These are phyloP conservation scores for Solanum raphanifolium DNA, from an alignment of 257 asterid species.

Conservation along the genomic window DNA sequence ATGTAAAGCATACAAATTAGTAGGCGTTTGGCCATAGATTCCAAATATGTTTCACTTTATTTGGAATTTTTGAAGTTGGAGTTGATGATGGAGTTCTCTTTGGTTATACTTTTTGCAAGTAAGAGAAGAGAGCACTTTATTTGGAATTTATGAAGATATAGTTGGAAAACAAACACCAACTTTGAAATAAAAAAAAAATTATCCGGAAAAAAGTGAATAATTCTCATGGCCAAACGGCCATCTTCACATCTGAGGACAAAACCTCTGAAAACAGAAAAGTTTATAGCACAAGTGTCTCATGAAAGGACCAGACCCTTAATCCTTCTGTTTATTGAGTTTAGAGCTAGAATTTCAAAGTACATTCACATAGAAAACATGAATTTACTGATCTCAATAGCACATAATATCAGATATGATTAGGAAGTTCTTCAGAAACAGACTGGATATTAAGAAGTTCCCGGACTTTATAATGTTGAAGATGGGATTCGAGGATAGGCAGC, in stretches of 20 bases:
- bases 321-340: neutral
- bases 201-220: neutral
- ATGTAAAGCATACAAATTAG: neutral
- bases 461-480: neutral
- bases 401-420: neutral
- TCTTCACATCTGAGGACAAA: slow-evolving; percentile 3
- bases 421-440: neutral
- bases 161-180: neutral
- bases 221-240: neutral
- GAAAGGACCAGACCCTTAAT: neutral
- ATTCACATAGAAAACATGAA: neutral
- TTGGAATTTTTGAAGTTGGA: neutral
- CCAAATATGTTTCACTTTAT: neutral
- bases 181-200: neutral
- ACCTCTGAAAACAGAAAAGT: neutral
- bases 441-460: neutral
- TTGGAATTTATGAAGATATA: neutral
- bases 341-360: neutral
- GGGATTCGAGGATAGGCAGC: neutral
- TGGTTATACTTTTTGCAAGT: neutral
- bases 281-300: neutral
- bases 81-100: neutral
- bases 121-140: neutral
- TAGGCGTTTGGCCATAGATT: neutral
- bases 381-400: neutral